Base-by-base conservation (phyloP, 345 rosid species). In the Eutrema heterophyllum region DNA sequence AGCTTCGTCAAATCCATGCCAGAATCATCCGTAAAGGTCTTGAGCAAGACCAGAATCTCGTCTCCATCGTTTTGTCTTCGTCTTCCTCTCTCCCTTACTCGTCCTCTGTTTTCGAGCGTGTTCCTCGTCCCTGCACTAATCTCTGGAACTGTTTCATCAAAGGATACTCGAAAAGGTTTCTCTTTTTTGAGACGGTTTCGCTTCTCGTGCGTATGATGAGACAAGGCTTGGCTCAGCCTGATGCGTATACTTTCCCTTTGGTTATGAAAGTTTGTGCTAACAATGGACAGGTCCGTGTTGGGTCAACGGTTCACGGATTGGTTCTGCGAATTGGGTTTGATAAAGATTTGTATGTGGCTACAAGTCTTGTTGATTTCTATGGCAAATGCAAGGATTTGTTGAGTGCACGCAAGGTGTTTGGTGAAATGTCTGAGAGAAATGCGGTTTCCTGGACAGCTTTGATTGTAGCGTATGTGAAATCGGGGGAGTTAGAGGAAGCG, bases 391-490 rank as follows among this genome's bases (percentile, higher is more conserved):
- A 71, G 71, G 78, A 86, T 54, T 68, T 84, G n/a, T 12, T 6
- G 33, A 67, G 81, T 58, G 95, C 93, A 6, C 85, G 83, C 5
- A 84, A 81, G 72, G 63, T 86, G 85, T 89, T 92, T 2, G 92
- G 84, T 70, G 84, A 71, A 79, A 83, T 87, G 89, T 9, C 76
- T 38, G 82, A 73, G 2, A 83, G 84, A 44, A 87, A 78, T 55
- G 89, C 81, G 12, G 91, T 88, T 73, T 79, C 93, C 5, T 92
- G 98, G 98, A 92, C 89, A 0, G 94, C 95, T 2, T 71, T 92
- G 90, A 65, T 90, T 61, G 79, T 70, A 29, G 91, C 91, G 32
- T 86, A 84, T 73, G 45, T 81, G 29, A 78, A 43, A 69, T 80
- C 80, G 51, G 90, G 84, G 18, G 86, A 85, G 79, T 45, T 88